These are phyloP conservation scores for Peltaster fructicola DNA, from an alignment of 2,329 filamentous ascomycete species.

Conservation along the genomic window DNA sequence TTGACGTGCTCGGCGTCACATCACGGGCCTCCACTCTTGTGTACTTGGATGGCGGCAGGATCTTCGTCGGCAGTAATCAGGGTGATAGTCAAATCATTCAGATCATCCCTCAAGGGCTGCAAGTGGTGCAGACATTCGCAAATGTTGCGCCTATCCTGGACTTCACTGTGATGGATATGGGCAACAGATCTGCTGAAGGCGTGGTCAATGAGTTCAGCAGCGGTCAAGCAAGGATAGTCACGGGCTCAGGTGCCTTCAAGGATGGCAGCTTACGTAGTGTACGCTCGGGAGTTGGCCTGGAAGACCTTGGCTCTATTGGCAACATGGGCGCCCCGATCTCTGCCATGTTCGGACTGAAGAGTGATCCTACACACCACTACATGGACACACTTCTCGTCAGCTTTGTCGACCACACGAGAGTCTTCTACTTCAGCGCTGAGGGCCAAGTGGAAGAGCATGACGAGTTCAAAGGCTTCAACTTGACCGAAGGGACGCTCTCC, in stretches of 20 bases:
- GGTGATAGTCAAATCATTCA: constrained; percentile 75
- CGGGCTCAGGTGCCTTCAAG: constrained; percentile 76
- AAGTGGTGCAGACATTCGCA: constrained; percentile 54
- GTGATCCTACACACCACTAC: constrained; percentile 42
- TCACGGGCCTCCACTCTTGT: constrained; percentile 64
- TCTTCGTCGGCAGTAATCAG: constrained; percentile 84
- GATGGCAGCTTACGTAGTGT: constrained; percentile 82
- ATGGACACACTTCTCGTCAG: constrained; percentile 62
- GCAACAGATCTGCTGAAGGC: constrained; percentile 59
- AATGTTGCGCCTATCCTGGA: constrained; percentile 89
- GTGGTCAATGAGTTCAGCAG: constrained; percentile 85
- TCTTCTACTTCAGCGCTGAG: constrained; percentile 56
- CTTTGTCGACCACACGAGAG: constrained; percentile 64
- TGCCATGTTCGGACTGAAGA: constrained; percentile 37
- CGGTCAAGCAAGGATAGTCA: constrained; percentile 82
- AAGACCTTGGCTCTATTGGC: constrained; percentile 67
- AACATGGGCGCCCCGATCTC: constrained; percentile 42
- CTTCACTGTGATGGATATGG: constrained; percentile 92
- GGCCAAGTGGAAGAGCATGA: constrained; percentile 78
- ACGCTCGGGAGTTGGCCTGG: constrained; percentile 79
- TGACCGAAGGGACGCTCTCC: constrained; percentile 57
- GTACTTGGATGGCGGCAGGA: constrained; percentile 52
- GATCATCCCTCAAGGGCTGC: constrained; percentile 38
- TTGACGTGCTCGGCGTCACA: constrained; percentile 49
- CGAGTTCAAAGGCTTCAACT: constrained; percentile 49